Percentiles rank a stretch among this genome's conserved stretches.
phyloP scores from a whole-genome alignment of 73 alveolate genomes.

The Blepharisma japonicum region DNA sequence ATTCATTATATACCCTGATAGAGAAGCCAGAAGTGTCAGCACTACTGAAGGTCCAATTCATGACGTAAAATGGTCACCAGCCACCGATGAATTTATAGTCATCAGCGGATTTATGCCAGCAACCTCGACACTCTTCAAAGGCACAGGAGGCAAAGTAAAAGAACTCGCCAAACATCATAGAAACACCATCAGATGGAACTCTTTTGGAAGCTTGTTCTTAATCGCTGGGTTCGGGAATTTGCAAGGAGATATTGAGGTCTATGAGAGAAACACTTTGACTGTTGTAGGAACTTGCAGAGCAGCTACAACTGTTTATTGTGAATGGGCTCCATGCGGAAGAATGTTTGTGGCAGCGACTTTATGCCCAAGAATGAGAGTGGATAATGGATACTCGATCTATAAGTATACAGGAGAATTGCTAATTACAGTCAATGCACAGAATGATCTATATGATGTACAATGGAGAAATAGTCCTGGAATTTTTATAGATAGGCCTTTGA shows the following conservation, averaged over 20 bases:
- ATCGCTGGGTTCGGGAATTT: slow-evolving; percentile 39
- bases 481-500: not conserved
- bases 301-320: slow-evolving; percentile 24
- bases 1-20: not conserved
- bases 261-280: not conserved
- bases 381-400: slow-evolving; percentile 25
- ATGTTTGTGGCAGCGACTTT: slow-evolving; percentile 31
- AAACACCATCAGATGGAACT: slow-evolving; percentile 37
- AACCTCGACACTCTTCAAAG: not conserved
- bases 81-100: slow-evolving; percentile 16
- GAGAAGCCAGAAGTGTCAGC: not conserved
- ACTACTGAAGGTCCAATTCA: slow-evolving; percentile 41
- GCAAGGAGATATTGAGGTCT: slow-evolving; percentile 28
- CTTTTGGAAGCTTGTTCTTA: slow-evolving; percentile 29
- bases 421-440: not conserved
- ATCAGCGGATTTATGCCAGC: slow-evolving; percentile 37
- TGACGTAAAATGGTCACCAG: slow-evolving; percentile 35
- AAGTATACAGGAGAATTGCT: slow-evolving; percentile 24
- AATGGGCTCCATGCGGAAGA: slow-evolving; percentile 42
- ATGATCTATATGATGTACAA: not conserved
- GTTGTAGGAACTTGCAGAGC: slow-evolving; percentile 29
- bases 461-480: not conserved
- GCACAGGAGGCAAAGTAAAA: not conserved
- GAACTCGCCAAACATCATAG: slow-evolving; percentile 29
- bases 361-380: slow-evolving; percentile 33